Base-by-base conservation (phyloP, 1,284 basidiomycete species). In the Athelia psychrophila region DNA sequence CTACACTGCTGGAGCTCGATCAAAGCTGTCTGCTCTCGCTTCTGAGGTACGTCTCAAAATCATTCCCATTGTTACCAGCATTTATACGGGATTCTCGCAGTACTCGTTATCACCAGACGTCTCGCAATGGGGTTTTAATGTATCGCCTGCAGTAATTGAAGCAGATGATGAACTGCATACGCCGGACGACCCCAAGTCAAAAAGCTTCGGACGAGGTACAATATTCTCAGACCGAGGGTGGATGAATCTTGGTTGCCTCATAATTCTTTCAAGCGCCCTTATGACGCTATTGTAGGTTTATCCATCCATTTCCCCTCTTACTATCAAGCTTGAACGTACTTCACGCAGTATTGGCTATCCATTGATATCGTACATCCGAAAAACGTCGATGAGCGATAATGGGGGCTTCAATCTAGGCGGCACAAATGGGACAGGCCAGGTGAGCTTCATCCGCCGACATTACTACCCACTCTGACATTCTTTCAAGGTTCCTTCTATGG, bases 381-480 rank as follows among this genome's bases (percentile, higher is more conserved):
- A 61, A 10, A 50, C 64, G 19, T 15, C 47, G 2, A 49, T 64
- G 42, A 66, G 69, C 12, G 72, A 60, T 27, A 58, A 68, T 3
- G 75, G 81, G 22, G 86, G 80, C 2, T 89, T 84, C 68, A 90
- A 90, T 61, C 66, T 92, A 36, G 91, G 90, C 22, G 90, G 89
- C 20, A 85, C 77, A 42, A 91, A 91, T 58, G 82, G 79, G 2
- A 80, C 78, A 2, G 90, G 90, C 5, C 87, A 91, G 69, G 74
- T 80, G 27, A 30, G 27, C 13, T 30, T 13, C 27, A 30, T 13
- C 27, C 5, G 13, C 13, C 13, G 13, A 30, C 27, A 9, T 56
- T 78, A 13, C 5, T 30, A 6, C 27, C 6, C 6, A 13, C 13
- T 30, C 27, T 30, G 5, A 30, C 6, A 78, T 78, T 51, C 66